Conservation (phyloP, 257 asterid genomes). For the Linderniella brevidens region DNA sequence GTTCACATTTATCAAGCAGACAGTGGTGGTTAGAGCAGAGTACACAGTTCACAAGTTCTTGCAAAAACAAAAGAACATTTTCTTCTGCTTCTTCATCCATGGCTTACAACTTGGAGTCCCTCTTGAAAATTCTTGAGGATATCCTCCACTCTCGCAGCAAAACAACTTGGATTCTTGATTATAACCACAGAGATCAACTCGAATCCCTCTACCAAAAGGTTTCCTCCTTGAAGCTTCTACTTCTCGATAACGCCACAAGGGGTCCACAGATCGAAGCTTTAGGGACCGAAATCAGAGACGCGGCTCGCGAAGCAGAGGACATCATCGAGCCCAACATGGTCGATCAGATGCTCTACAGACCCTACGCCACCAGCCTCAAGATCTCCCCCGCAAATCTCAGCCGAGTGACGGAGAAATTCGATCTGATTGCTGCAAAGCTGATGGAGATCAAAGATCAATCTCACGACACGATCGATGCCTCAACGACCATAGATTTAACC, state of each 20-base stretch:
- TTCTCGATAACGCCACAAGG: background rate
- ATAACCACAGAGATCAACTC: background rate
- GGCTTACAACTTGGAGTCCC: constrained; percentile 1
- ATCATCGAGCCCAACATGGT: too few relatives aligned
- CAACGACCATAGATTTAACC: background rate
- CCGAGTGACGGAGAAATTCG: background rate
- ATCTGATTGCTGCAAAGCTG: background rate
- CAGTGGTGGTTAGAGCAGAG: too few relatives aligned
- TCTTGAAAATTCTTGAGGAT: background rate
- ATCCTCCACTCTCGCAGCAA: background rate
- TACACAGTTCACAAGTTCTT: too few relatives aligned
- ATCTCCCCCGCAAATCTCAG: background rate
- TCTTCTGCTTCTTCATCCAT: background rate
- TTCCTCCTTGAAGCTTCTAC: background rate
- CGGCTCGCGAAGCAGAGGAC: background rate
- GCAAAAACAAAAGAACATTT: too few relatives aligned
- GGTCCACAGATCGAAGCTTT: background rate
- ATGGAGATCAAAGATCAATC: background rate
- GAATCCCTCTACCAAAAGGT: background rate
- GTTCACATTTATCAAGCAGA: too few relatives aligned
- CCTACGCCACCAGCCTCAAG: background rate
- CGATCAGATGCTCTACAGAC: too few relatives aligned
- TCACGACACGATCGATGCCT: background rate
- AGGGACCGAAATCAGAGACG: background rate
- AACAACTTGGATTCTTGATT: background rate